Evolutionary conservation across 805 yeast species (phyloP).

Genomic region (Kodamaea nitidulidarum): DNA sequence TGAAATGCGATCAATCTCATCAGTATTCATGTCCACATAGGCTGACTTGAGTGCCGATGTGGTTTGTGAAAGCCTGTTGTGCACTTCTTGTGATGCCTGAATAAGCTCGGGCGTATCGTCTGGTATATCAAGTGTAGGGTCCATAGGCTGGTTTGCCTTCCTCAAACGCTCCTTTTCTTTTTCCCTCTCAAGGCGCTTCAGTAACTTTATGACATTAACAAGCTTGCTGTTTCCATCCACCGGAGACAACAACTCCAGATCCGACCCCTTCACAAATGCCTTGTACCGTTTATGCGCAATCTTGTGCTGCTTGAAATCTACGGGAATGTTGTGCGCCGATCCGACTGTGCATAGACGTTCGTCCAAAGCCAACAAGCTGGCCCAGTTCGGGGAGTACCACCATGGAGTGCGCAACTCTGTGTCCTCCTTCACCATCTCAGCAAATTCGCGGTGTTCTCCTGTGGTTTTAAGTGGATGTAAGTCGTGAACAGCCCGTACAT

Average conservation of each 20-base stretch:
- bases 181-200: slow-evolving; percentile 3
- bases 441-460: slow-evolving; percentile 21
- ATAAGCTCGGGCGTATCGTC: slow-evolving; percentile 10
- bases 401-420: slow-evolving; percentile 36
- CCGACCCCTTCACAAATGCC: slow-evolving; percentile 7
- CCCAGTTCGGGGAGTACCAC: slow-evolving; percentile 29
- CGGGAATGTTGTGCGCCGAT: slow-evolving; percentile 21
- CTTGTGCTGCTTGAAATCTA: slow-evolving; percentile 31
- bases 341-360: slow-evolving; percentile 12
- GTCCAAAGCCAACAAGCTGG: slow-evolving; percentile 1
- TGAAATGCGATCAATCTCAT: slow-evolving; percentile 3
- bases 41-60: slow-evolving; percentile 1
- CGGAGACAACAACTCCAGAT: slow-evolving; percentile 6
- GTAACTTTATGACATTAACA: slow-evolving; percentile 8
- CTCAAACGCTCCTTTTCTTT: slow-evolving; percentile 7
- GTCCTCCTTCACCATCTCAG: slow-evolving; percentile 28
- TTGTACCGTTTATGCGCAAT: slow-evolving; percentile 33
- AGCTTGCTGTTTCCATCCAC: slow-evolving; percentile 7
- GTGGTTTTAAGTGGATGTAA: slow-evolving; percentile 38
- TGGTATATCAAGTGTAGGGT: slow-evolving; percentile 2
- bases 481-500: slow-evolving; percentile 59
- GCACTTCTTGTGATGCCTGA: slow-evolving; percentile 5
- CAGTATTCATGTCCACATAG: slow-evolving; percentile 6
- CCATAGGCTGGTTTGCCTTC: slow-evolving; percentile 11
- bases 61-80: slow-evolving; percentile 3